These are phyloP conservation scores for Penicillium sp. DNA, from an alignment of 2,329 filamentous ascomycete genomes.

Conservation along the genomic window DNA sequence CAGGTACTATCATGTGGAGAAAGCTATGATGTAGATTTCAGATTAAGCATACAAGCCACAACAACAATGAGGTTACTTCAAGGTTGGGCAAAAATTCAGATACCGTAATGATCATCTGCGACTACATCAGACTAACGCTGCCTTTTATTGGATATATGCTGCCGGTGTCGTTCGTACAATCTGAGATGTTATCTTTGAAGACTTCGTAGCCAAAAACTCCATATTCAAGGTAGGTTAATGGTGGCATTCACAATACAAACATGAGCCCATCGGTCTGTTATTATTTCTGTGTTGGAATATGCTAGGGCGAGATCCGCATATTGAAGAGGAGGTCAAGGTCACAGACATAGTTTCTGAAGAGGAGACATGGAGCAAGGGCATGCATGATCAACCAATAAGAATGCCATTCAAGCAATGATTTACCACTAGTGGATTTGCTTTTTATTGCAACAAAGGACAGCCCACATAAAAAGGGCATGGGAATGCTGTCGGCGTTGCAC, in stretches of 20 bases:
- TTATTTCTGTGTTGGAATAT: background rate
- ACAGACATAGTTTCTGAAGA: constrained; percentile 9
- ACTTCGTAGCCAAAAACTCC: no score
- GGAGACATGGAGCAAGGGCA: background rate
- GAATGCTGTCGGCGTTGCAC: constrained; percentile 15
- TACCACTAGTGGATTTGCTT: constrained; percentile 11
- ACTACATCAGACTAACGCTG: no score
- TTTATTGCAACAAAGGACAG: constrained; percentile 5
- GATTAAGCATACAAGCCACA: no score
- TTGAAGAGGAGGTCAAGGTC: background rate
- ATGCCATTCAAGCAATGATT: constrained; percentile 3
- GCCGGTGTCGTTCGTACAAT: background rate
- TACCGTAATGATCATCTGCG: no score
- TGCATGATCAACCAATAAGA: constrained; percentile 6
- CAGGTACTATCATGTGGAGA: no score
- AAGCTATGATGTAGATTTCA: no score
- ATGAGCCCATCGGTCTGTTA: background rate
- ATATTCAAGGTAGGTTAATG: background rate
- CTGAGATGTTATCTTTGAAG: no score
- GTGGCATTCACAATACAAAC: background rate
- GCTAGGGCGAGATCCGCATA: background rate
- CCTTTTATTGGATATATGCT: no score
- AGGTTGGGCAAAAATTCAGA: no score
- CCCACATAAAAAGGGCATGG: constrained; percentile 7
- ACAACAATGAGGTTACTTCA: no score